Evolutionary conservation across 495 filamentous ascomycete genomes (phyloP).

Genomic region (Viridothelium virens): DNA sequence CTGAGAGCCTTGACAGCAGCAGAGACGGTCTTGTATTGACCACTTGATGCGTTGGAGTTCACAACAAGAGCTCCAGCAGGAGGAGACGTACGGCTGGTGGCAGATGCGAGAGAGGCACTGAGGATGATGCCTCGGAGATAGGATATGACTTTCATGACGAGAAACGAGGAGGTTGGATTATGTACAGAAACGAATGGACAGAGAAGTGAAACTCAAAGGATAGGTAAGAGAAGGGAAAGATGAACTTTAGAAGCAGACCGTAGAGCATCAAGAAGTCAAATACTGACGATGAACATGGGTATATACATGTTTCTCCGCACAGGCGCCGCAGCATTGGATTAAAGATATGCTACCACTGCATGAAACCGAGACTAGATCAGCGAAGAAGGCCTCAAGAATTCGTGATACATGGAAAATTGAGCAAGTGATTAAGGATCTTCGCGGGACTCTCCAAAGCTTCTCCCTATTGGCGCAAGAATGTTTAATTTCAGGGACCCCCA

Average conservation of each 20-base stretch:
- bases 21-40: constrained; percentile 44
- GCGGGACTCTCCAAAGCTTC: too few relatives aligned
- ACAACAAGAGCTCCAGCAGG: constrained; percentile 48
- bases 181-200: constrained; percentile 9
- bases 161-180: not conserved
- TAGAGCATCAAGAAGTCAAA: not conserved
- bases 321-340: not conserved
- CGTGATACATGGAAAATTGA: not conserved
- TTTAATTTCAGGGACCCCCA: not conserved
- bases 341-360: not conserved
- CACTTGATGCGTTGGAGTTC: constrained; percentile 31
- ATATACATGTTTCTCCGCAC: constrained; percentile 3
- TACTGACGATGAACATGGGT: not conserved
- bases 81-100: constrained; percentile 42
- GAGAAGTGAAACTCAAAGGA: not conserved
- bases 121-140: not conserved
- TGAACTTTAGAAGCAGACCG: not conserved
- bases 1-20: constrained; percentile 49
- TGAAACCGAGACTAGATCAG: not conserved
- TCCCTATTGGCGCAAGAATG: constrained; percentile 9
- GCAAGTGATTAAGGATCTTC: not conserved
- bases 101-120: constrained; percentile 29
- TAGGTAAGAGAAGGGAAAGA: not conserved
- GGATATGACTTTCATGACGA: constrained; percentile 1
- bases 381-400: not conserved